A percentile compares a stretch with the other conserved stretches of the same genome.
These are phyloP conservation scores for Pichia thaimueangensis DNA, from an alignment of 805 yeast genomes.

Conservation along the genomic window DNA sequence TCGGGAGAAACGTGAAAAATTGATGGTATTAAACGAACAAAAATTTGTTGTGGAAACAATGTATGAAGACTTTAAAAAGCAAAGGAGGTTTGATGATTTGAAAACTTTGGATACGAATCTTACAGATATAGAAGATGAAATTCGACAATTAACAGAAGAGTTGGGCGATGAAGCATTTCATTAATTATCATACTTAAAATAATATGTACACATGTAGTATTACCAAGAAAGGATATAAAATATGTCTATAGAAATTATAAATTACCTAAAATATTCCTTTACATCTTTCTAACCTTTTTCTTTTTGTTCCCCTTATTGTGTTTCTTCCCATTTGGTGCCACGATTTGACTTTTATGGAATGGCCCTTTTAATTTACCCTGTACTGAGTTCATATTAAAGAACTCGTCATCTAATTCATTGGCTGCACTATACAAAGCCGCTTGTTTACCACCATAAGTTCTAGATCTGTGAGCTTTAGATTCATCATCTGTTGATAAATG, in stretches of 20 bases:
- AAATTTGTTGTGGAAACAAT: constrained; percentile 60
- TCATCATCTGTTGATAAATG: constrained; percentile 53
- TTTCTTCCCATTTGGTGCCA: constrained; percentile 67
- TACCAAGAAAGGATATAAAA: too few species aligned
- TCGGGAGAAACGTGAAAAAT: constrained; percentile 57
- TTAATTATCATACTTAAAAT: background rate
- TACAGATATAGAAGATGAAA: constrained; percentile 47
- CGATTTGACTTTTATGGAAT: constrained; percentile 51
- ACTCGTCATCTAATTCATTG: constrained; percentile 78
- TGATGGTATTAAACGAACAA: constrained; percentile 87
- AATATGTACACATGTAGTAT: background rate
- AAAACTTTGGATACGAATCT: constrained; percentile 51
- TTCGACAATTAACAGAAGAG: constrained; percentile 37
- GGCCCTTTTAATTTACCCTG: constrained; percentile 64
- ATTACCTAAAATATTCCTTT: too few species aligned
- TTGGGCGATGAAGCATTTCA: constrained; percentile 49
- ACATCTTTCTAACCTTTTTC: constrained; percentile 15
- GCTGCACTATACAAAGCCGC: constrained; percentile 75
- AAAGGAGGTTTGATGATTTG: constrained; percentile 73
- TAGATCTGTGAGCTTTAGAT: constrained; percentile 38
- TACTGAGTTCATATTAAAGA: constrained; percentile 63
- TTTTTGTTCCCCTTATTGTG: constrained; percentile 49
- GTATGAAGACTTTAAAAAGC: constrained; percentile 54
- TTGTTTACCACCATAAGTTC: constrained; percentile 71
- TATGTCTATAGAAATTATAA: too few species aligned